These are phyloP conservation scores for Rhamnella rubrinervis DNA, from an alignment of 331 rosid genomes.

Conservation along the genomic window DNA sequence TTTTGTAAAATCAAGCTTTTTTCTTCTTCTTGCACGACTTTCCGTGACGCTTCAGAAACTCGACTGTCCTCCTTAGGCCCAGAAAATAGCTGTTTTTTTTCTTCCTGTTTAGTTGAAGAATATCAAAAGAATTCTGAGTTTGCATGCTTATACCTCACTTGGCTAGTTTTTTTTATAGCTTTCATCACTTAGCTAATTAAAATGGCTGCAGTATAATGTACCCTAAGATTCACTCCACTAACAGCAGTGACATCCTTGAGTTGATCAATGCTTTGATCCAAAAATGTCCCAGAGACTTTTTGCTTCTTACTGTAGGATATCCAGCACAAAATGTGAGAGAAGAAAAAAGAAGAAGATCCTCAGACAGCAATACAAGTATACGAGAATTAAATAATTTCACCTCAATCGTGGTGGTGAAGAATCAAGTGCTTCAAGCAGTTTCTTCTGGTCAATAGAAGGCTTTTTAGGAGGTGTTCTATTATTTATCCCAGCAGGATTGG, in stretches of 20 bases:
- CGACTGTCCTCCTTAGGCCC: constrained; percentile 73
- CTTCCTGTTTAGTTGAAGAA: constrained; percentile 52
- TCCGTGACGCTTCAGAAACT: constrained; percentile 77
- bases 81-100: constrained; percentile 78
- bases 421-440: constrained; percentile 80
- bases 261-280: constrained; percentile 75
- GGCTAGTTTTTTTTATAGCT: not conserved
- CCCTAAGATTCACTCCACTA: constrained; percentile 92
- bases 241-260: constrained; percentile 88
- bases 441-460: constrained; percentile 77
- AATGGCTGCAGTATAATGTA: constrained; percentile 25
- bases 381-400: constrained; percentile 33
- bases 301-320: constrained; percentile 70
- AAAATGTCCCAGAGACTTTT: constrained; percentile 63
- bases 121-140: constrained; percentile 1
- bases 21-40: constrained; percentile 85
- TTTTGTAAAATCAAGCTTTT: constrained; percentile 80
- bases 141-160: constrained; percentile 9
- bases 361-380: constrained; percentile 13
- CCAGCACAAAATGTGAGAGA: constrained; percentile 16
- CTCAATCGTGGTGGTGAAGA: constrained; percentile 78
- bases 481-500: constrained; percentile 40
- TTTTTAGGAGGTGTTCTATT: constrained; percentile 61
- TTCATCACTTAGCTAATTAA: no score
- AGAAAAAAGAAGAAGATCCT: not conserved